Evolutionary conservation across 164 flowering plant species (phyloP).

Genomic region (Platanus orientalis): DNA sequence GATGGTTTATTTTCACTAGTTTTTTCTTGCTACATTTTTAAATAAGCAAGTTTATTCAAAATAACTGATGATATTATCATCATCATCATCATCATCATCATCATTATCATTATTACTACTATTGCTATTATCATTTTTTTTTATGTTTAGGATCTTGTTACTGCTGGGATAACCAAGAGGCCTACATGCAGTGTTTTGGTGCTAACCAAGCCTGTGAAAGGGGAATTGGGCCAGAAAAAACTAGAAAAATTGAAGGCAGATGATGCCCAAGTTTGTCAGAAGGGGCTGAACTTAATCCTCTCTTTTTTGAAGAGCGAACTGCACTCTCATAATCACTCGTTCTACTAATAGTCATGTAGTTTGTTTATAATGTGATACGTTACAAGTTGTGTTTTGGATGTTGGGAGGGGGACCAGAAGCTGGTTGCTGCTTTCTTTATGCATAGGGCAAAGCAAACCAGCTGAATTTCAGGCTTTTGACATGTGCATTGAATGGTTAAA

Average conservation of each 20-base stretch:
- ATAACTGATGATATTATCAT: too few relatives aligned
- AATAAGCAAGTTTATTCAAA: too few relatives aligned
- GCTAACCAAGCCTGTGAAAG: conserved; percentile 54
- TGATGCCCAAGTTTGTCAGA: conserved; percentile 46
- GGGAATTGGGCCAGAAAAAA: conserved; percentile 45
- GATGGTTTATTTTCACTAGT: too few relatives aligned
- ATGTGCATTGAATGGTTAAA: too few relatives aligned
- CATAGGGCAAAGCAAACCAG: neutral
- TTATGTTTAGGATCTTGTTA: conserved; percentile 54
- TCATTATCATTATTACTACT: too few relatives aligned
- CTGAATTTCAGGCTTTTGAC: neutral
- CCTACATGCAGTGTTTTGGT: conserved; percentile 73
- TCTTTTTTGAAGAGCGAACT: too few relatives aligned
- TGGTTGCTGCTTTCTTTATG: neutral
- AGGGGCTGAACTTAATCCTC: conserved; percentile 36
- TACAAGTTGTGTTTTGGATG: too few relatives aligned
- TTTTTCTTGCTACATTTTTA: too few relatives aligned
- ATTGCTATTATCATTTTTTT: too few relatives aligned
- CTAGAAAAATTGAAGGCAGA: conserved; percentile 53
- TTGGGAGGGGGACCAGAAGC: neutral
- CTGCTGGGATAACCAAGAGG: conserved; percentile 69
- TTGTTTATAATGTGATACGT: neutral
- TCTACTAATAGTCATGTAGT: conserved; percentile 22
- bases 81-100: too few relatives aligned
- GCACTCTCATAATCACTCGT: conserved; percentile 39